Evolutionary conservation across 2,329 filamentous ascomycete species (phyloP), one percentile per base, ranked within the genome.

Genomic region (Fusarium sp.): DNA sequence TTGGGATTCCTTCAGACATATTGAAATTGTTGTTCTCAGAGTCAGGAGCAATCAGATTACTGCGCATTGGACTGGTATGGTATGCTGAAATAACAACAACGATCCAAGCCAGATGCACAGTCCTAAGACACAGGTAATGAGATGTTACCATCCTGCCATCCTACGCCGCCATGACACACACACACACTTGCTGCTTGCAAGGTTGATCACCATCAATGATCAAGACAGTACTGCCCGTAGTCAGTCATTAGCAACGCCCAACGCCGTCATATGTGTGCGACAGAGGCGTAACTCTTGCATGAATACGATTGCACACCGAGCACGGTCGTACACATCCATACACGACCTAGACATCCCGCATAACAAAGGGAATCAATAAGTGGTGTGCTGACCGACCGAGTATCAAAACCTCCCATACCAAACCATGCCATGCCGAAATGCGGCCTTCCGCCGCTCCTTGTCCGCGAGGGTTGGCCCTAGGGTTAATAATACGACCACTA

Each of bases 361-460:
- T 59, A 47, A n/a, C 33, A 67, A 62, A 62, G 46, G 30, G 23
- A 57, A 46, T n/a, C 50, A 54, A 37, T 21, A 46, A 54, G 28
- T 54, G 52, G 47, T 74, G 63, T 52, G 60, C 65, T 73, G 70
- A 73, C 50, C 43, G 43, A 49, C 47, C 35, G 52, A 43, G 32
- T 38, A 56, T 37, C 53, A 59, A 38, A 58, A 64, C 30, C 60
- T 19, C 71, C 30, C 30, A 57, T 47, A 25, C 38, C 30, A 57
- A 33, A 35, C 40, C 54, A 49, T 49, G 40, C 54, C 54, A 58
- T 58, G 21, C 54, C 63, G 52, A 63, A 71, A 68, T 62, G 67
- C 71, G 57, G 68, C 35, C 52, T 69, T 74, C 44, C 66, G 61
- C 69, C 56, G 65, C 49, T 61, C 67, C 64, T 69, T 69, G 49